These are phyloP conservation scores for Thelonectria olida DNA, from an alignment of 2,329 filamentous ascomycete genomes.

Conservation along the genomic window DNA sequence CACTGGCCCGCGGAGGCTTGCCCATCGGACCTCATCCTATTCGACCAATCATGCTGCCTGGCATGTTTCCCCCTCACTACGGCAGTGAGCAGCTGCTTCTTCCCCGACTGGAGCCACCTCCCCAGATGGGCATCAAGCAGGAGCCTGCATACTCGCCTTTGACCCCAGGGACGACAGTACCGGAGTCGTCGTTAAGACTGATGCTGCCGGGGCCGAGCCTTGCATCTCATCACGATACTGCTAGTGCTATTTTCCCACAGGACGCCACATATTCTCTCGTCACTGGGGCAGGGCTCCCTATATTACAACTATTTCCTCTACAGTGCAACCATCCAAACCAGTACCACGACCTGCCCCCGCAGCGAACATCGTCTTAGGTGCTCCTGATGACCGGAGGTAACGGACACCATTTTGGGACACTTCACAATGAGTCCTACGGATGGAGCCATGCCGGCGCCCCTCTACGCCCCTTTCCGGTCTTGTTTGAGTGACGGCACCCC, in stretches of 20 bases:
- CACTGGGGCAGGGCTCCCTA: slow-evolving; percentile 27
- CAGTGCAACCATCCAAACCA: slow-evolving; percentile 31
- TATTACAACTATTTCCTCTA: slow-evolving; percentile 41
- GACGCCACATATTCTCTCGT: slow-evolving; percentile 30
- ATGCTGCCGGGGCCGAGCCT: slow-evolving; percentile 34
- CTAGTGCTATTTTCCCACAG: neutral
- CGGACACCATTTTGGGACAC: slow-evolving; percentile 31
- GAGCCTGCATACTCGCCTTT: slow-evolving; percentile 32
- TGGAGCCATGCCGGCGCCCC: slow-evolving; percentile 29
- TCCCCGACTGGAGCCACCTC: slow-evolving; percentile 33
- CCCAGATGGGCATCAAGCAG: slow-evolving; percentile 30
- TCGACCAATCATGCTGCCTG: slow-evolving; percentile 31
- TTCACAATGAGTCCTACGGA: slow-evolving; percentile 24
- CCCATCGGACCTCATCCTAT: slow-evolving; percentile 21
- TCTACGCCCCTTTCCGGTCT: no score
- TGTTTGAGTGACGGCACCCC: no score
- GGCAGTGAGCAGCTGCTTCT: slow-evolving; percentile 32
- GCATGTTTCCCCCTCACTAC: slow-evolving; percentile 32
- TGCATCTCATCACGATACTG: slow-evolving; percentile 8
- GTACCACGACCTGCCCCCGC: neutral
- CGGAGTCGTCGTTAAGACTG: slow-evolving; percentile 26
- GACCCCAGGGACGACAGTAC: slow-evolving; percentile 30
- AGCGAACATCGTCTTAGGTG: neutral
- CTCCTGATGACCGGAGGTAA: slow-evolving; percentile 24
- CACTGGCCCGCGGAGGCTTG: slow-evolving; percentile 19